Evolutionary conservation across 2,329 filamentous ascomycete genomes (phyloP).

Genomic region (Dothistroma pini): DNA sequence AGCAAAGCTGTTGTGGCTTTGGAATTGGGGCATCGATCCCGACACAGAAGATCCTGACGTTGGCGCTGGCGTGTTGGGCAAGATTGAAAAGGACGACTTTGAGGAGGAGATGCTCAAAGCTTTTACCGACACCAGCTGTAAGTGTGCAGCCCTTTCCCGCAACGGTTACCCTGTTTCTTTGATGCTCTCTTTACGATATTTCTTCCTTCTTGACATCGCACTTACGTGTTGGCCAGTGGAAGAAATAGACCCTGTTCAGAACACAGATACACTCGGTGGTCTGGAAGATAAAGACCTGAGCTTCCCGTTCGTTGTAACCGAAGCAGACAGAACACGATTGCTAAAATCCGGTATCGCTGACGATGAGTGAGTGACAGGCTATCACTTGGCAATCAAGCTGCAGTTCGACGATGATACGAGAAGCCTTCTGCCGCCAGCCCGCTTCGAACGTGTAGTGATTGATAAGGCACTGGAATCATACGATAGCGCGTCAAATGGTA

Average conservation of each 20-base stretch:
- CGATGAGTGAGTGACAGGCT: slow-evolving; percentile 46
- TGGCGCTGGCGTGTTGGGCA: slow-evolving; percentile 53
- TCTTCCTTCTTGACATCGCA: neutral
- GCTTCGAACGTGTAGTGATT: slow-evolving; percentile 59
- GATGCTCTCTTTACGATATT: neutral
- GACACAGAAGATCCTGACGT: slow-evolving; percentile 34
- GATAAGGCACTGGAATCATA: slow-evolving; percentile 66
- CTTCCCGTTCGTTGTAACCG: slow-evolving; percentile 22
- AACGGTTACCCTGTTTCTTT: neutral
- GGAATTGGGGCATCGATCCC: slow-evolving; percentile 61
- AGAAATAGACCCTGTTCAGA: slow-evolving; percentile 25
- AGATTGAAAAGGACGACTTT: slow-evolving; percentile 57
- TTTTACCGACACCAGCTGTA: slow-evolving; percentile 49
- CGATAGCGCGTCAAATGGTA: slow-evolving; percentile 78
- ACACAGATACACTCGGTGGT: slow-evolving; percentile 20
- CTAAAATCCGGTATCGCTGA: slow-evolving; percentile 18
- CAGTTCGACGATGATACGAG: slow-evolving; percentile 57
- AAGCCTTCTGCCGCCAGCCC: slow-evolving; percentile 47
- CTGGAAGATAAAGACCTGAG: slow-evolving; percentile 17
- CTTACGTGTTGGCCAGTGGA: slow-evolving; percentile 23
- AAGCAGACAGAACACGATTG: slow-evolving; percentile 13
- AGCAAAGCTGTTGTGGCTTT: slow-evolving; percentile 67
- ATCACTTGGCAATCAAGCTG: slow-evolving; percentile 52
- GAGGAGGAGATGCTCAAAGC: slow-evolving; percentile 69
- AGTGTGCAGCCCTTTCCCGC: slow-evolving; percentile 21